A percentile compares a stretch with the other conserved stretches of the same genome.
Conservation (phyloP, 768 basidiomycete genomes). For the Trametes coccinea region DNA sequence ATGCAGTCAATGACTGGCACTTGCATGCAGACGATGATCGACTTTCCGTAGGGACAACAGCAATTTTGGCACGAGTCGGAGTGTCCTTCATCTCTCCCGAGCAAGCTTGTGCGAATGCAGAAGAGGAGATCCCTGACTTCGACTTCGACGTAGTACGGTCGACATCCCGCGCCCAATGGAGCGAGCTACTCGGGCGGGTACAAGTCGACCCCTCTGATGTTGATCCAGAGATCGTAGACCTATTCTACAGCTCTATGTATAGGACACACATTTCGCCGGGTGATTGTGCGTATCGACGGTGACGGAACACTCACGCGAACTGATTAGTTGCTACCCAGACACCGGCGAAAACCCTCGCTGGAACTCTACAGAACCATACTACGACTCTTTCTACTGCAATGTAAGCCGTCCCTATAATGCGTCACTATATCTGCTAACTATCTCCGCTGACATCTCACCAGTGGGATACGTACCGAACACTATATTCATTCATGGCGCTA, state of each 20-base stretch:
- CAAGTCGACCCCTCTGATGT: slow-evolving; percentile 53
- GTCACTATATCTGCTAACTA: neutral
- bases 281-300: slow-evolving; percentile 46
- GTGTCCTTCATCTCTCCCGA: slow-evolving; percentile 61
- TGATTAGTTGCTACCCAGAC: slow-evolving; percentile 36
- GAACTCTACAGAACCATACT: slow-evolving; percentile 66
- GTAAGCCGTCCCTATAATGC: slow-evolving; percentile 34
- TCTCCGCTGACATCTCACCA: slow-evolving; percentile 22
- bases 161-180: slow-evolving; percentile 52
- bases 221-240: slow-evolving; percentile 44
- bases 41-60: slow-evolving; percentile 29
- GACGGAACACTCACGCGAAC: neutral
- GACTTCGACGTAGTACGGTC: slow-evolving; percentile 50
- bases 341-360: slow-evolving; percentile 64
- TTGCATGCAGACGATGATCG: neutral
- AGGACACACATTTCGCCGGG: slow-evolving; percentile 63
- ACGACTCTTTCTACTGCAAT: slow-evolving; percentile 68
- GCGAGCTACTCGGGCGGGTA: slow-evolving; percentile 56
- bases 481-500: slow-evolving; percentile 63
- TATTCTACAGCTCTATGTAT: slow-evolving; percentile 68
- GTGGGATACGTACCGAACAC: slow-evolving; percentile 68
- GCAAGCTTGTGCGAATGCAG: slow-evolving; percentile 63
- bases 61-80: slow-evolving; percentile 59
- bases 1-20: neutral
- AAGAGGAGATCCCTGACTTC: slow-evolving; percentile 59